Percentiles rank a stretch among this genome's conserved stretches.
Evolutionary conservation across 257 asterid species (phyloP).

Genomic region (Thymus mandschuricus): DNA sequence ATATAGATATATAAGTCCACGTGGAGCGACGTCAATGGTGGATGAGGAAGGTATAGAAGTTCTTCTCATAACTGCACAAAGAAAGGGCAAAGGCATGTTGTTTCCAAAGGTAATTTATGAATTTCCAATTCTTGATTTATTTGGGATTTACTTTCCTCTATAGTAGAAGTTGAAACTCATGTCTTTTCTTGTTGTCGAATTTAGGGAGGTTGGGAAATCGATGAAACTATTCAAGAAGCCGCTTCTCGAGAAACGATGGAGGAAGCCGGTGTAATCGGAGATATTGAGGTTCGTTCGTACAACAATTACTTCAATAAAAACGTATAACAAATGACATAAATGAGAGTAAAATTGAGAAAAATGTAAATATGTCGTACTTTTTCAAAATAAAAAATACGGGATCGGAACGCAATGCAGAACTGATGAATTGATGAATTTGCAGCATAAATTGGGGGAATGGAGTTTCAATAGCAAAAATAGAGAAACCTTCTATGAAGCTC

Average conservation of each 20-base stretch:
- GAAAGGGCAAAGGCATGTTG: slow-evolving; percentile 85
- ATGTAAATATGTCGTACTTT: too few species aligned
- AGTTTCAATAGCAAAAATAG: slow-evolving; percentile 60
- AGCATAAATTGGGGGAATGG: slow-evolving; percentile 71
- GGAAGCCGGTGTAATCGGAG: slow-evolving; percentile 91
- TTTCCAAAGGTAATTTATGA: slow-evolving; percentile 70
- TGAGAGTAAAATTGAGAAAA: too few species aligned
- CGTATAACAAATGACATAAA: too few species aligned
- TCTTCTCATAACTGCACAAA: slow-evolving; percentile 71
- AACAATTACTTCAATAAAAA: too few species aligned
- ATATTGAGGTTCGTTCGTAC: slow-evolving; percentile 57
- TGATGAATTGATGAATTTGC: slow-evolving; percentile 6
- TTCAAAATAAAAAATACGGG: not conserved
- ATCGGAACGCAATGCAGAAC: not conserved
- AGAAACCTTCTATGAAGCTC: slow-evolving; percentile 57
- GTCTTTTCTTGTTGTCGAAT: not conserved
- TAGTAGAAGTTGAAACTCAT: too few species aligned
- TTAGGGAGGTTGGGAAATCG: slow-evolving; percentile 90
- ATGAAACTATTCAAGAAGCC: slow-evolving; percentile 67
- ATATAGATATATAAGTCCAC: slow-evolving; percentile 54
- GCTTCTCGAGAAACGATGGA: slow-evolving; percentile 82
- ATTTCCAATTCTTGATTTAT: too few species aligned
- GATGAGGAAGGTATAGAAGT: slow-evolving; percentile 81
- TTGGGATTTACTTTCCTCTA: too few species aligned
- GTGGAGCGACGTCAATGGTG: slow-evolving; percentile 30